Evolutionary conservation across 164 flowering plant genomes (phyloP).

Genomic region (Tetrastigma voinierianum): DNA sequence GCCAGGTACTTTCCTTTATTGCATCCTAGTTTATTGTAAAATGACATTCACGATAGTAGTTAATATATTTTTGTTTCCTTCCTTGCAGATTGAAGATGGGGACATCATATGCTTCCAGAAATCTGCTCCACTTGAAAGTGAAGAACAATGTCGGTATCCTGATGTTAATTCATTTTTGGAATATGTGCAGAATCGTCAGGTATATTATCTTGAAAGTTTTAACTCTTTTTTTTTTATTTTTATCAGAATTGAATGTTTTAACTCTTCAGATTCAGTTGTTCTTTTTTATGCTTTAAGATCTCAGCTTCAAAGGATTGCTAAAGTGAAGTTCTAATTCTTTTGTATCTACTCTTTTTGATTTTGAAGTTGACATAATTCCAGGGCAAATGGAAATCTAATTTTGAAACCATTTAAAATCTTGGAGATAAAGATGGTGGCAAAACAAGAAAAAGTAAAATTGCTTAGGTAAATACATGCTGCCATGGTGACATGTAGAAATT

Average conservation of each 20-base stretch:
- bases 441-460: no score
- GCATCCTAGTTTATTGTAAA: neutral
- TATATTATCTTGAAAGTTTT: conserved; percentile 17
- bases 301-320: no score
- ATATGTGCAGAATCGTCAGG: conserved; percentile 97
- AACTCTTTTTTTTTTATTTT: neutral
- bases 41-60: neutral
- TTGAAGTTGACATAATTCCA: no score
- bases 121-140: conserved; percentile 38
- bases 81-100: conserved; percentile 88
- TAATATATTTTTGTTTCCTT: conserved; percentile 5
- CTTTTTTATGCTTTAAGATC: no score
- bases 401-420: no score
- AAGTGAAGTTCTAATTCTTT: no score
- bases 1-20: conserved; percentile 57
- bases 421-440: no score
- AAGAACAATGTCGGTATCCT: conserved; percentile 59
- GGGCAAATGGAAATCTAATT: no score
- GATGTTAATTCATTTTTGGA: conserved; percentile 87
- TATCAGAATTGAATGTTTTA: neutral
- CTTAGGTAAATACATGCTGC: no score
- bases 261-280: neutral
- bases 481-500: no score
- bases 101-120: conserved; percentile 93
- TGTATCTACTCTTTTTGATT: no score